Evolutionary conservation across 1,284 basidiomycete species (phyloP).

Genomic region (Melampsora americana): DNA sequence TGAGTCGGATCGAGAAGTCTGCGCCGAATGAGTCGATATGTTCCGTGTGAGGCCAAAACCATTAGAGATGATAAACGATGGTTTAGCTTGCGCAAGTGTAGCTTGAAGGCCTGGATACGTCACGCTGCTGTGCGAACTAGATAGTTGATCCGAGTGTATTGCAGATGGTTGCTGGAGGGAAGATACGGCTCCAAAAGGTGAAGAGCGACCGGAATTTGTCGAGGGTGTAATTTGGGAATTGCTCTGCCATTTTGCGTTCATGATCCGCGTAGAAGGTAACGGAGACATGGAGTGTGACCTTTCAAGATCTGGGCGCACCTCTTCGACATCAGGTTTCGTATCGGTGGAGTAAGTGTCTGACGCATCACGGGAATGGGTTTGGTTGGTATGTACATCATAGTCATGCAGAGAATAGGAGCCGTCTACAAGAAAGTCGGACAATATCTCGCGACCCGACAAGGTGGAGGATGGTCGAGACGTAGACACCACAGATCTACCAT

Average conservation of each 20-base stretch:
- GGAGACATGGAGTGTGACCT: neutral
- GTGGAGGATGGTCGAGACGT: conserved; percentile 4
- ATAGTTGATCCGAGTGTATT: neutral
- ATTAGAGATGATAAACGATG: neutral
- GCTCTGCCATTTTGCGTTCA: neutral
- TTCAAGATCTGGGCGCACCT: neutral
- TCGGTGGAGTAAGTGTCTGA: neutral
- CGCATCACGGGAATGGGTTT: neutral
- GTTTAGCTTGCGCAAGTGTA: neutral
- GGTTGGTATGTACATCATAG: neutral
- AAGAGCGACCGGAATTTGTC: neutral
- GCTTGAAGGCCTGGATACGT: neutral
- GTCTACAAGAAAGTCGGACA: neutral
- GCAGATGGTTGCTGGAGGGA: neutral
- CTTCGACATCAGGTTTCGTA: neutral
- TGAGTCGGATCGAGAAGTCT: neutral
- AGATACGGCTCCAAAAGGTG: neutral
- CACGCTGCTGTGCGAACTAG: neutral
- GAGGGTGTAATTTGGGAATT: conserved; percentile 1
- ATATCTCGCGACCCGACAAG: neutral
- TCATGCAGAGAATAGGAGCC: neutral
- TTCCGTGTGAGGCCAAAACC: neutral
- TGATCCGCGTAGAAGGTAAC: neutral
- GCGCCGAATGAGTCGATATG: neutral
- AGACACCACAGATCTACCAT: neutral